A percentile compares a stretch with the other conserved stretches of the same genome.
Evolutionary conservation across 139 green algal genomes (phyloP).

Genomic region (Picochlorum sp.): DNA sequence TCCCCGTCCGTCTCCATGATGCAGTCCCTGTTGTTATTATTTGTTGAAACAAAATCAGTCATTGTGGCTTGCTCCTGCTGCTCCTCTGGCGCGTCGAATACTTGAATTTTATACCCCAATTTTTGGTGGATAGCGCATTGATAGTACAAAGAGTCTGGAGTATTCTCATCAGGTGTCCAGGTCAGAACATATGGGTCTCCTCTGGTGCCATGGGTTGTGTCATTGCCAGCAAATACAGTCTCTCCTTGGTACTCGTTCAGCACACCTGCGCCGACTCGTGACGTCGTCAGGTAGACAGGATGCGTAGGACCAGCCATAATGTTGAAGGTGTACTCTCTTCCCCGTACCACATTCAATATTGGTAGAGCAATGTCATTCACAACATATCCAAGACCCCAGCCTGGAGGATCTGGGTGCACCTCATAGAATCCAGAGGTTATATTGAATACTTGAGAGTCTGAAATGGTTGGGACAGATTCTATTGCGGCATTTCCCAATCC

Average conservation of each 20-base stretch:
- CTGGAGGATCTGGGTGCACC: constrained; percentile 21
- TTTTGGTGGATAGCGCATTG: constrained; percentile 23
- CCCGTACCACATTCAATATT: constrained; percentile 7
- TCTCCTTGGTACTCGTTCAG: constrained; percentile 5
- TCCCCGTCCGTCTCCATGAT: not conserved
- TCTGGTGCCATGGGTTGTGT: constrained; percentile 1
- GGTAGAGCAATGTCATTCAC: constrained; percentile 15
- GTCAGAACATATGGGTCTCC: constrained; percentile 7
- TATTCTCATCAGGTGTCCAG: constrained; percentile 18
- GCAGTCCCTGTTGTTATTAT: not conserved
- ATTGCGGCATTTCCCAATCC: not conserved
- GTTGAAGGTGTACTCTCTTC: constrained; percentile 14
- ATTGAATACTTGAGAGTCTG: not conserved
- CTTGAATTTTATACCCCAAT: constrained; percentile 7
- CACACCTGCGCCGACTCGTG: constrained; percentile 12
- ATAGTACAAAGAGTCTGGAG: constrained; percentile 17
- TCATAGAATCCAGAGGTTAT: constrained; percentile 9
- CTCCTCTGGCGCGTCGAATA: constrained; percentile 1
- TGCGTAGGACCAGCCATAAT: constrained; percentile 13
- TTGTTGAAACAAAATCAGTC: too few species aligned
- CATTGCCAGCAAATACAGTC: constrained; percentile 6
- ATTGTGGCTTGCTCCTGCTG: not conserved
- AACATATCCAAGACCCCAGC: constrained; percentile 10
- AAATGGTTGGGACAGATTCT: not conserved
- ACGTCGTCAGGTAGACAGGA: constrained; percentile 16